These are phyloP conservation scores for Fusarium stilboides DNA, from an alignment of 2,329 filamentous ascomycete species.

Conservation along the genomic window DNA sequence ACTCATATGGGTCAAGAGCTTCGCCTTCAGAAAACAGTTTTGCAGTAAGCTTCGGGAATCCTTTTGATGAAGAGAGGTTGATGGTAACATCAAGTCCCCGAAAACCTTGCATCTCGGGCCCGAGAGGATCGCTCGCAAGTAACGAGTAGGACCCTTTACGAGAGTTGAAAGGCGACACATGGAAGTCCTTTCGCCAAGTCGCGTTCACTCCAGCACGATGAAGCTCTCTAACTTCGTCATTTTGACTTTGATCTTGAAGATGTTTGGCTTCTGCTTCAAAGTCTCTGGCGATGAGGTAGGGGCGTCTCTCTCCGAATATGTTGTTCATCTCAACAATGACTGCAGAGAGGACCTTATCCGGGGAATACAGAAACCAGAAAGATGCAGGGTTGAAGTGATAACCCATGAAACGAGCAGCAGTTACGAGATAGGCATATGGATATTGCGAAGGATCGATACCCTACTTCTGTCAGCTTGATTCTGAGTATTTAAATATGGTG, in stretches of 20 bases:
- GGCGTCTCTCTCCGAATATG: slow-evolving; percentile 78
- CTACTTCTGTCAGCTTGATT: slow-evolving; percentile 57
- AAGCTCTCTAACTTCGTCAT: background rate
- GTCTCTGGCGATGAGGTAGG: slow-evolving; percentile 51
- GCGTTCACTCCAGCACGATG: slow-evolving; percentile 59
- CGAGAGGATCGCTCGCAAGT: slow-evolving; percentile 62
- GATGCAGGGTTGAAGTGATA: slow-evolving; percentile 84
- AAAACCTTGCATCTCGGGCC: slow-evolving; percentile 55
- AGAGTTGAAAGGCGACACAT: slow-evolving; percentile 82
- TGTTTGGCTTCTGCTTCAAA: slow-evolving; percentile 43
- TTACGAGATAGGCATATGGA: slow-evolving; percentile 79
- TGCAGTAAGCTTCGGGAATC: slow-evolving; percentile 73
- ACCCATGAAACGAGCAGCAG: slow-evolving; percentile 77
- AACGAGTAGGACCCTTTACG: slow-evolving; percentile 70
- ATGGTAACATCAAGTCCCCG: slow-evolving; percentile 71
- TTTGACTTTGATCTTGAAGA: slow-evolving; percentile 3
- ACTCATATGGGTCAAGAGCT: slow-evolving; percentile 64
- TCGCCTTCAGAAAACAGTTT: slow-evolving; percentile 68
- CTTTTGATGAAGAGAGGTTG: slow-evolving; percentile 72
- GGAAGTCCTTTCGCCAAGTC: slow-evolving; percentile 79
- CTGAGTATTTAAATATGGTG: background rate
- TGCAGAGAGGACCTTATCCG: slow-evolving; percentile 69
- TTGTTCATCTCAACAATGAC: slow-evolving; percentile 84
- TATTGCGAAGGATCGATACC: slow-evolving; percentile 72
- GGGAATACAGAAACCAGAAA: slow-evolving; percentile 83